Evolutionary conservation across 1,139 yeast species (phyloP).

Genomic region (Geotrichum citri-aurantii): DNA sequence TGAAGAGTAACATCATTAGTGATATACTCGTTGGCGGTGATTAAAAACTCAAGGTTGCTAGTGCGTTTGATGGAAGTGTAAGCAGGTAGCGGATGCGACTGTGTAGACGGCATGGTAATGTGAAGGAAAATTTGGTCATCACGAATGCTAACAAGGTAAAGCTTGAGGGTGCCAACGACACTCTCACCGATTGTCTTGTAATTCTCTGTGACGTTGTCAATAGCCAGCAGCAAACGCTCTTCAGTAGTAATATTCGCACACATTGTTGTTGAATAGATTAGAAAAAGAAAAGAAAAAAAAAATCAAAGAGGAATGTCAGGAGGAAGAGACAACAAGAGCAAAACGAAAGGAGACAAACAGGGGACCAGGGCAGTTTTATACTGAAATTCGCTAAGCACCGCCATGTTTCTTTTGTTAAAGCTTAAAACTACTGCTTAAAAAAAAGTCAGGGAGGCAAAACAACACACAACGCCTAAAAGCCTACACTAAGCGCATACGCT

Average conservation of each 20-base stretch:
- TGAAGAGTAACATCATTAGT: neutral
- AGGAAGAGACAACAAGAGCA: neutral
- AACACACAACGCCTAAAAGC: neutral
- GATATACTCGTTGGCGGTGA: neutral
- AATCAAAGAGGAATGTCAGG: neutral
- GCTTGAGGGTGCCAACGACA: conserved; percentile 5
- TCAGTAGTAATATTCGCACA: conserved; percentile 15
- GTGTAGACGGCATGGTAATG: conserved; percentile 11
- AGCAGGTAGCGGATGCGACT: conserved; percentile 9
- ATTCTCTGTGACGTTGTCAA: conserved; percentile 13
- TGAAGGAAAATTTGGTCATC: conserved; percentile 3
- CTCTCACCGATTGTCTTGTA: conserved; percentile 4
- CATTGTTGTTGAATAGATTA: neutral
- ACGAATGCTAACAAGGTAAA: conserved; percentile 7
- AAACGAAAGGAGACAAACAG: neutral
- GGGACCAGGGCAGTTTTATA: neutral
- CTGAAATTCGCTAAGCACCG: neutral
- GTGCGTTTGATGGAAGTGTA: conserved; percentile 6
- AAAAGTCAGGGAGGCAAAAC: neutral
- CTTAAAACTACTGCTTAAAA: neutral
- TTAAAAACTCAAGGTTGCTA: neutral
- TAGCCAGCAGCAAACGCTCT: conserved; percentile 8
- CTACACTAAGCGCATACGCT: conserved; percentile 25
- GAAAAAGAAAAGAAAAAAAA: neutral
- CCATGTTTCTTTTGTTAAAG: neutral